Evolutionary conservation across 257 asterid genomes (phyloP).

Genomic region (Ilex asprella): DNA sequence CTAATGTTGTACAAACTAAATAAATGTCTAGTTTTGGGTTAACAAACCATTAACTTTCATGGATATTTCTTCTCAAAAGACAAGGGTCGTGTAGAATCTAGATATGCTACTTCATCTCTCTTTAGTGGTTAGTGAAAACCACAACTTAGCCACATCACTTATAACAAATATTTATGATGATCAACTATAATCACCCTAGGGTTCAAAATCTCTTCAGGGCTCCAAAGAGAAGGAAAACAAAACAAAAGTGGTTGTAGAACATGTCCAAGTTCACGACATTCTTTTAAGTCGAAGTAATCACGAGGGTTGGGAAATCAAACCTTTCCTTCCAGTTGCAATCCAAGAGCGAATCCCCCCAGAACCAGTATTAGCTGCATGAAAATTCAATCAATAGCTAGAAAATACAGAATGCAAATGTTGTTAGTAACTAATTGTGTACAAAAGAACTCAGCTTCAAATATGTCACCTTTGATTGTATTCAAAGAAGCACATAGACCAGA

Average conservation of each 20-base stretch:
- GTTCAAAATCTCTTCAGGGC: background rate
- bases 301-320: slow-evolving; percentile 24
- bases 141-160: no score
- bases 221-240: background rate
- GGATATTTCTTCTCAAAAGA: no score
- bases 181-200: no score
- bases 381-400: slow-evolving; percentile 6
- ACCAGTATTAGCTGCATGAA: slow-evolving; percentile 38
- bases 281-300: background rate
- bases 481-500: slow-evolving; percentile 81
- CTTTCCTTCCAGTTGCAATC: slow-evolving; percentile 73
- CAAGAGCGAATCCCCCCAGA: slow-evolving; percentile 53
- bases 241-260: background rate
- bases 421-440: background rate
- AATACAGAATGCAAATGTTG: slow-evolving; percentile 4
- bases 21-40: no score
- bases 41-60: no score
- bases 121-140: no score
- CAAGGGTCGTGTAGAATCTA: no score
- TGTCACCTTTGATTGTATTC: slow-evolving; percentile 44
- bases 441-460: background rate
- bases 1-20: no score
- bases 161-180: no score
- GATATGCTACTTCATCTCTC: no score
- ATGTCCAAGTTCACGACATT: background rate